phyloP scores from a whole-genome alignment of 441 rosid genomes.

The Kokia cookei region DNA sequence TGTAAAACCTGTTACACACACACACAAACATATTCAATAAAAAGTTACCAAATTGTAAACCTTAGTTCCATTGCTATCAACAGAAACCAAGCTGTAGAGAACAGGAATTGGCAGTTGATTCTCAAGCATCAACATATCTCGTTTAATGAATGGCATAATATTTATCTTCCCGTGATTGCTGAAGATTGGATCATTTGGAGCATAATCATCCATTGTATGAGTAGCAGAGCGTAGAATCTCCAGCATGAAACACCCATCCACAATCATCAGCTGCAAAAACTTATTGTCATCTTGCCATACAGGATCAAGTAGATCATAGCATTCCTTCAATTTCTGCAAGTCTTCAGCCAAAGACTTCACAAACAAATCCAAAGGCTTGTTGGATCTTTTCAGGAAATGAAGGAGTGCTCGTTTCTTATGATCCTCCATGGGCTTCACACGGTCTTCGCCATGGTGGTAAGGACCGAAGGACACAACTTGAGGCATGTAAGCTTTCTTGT shows the following conservation, averaged over 20 bases:
- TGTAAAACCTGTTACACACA: neutral
- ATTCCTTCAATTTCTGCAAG: slow-evolving; percentile 15
- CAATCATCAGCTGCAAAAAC: slow-evolving; percentile 36
- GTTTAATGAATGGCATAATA: slow-evolving; percentile 25
- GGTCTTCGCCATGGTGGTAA: slow-evolving; percentile 24
- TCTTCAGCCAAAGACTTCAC: slow-evolving; percentile 15
- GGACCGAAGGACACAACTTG: slow-evolving; percentile 45
- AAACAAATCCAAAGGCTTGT: slow-evolving; percentile 13
- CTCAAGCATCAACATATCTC: slow-evolving; percentile 45
- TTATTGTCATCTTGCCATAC: slow-evolving; percentile 5
- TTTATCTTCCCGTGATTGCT: slow-evolving; percentile 35
- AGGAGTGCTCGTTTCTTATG: slow-evolving; percentile 40
- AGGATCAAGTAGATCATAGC: slow-evolving; percentile 24
- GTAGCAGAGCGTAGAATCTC: slow-evolving; percentile 24
- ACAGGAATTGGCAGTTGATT: slow-evolving; percentile 42
- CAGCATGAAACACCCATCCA: slow-evolving; percentile 51
- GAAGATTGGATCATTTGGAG: slow-evolving; percentile 34
- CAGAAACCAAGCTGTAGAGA: slow-evolving; percentile 17
- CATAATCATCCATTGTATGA: slow-evolving; percentile 16
- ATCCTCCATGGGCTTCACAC: slow-evolving; percentile 40
- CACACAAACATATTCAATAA: neutral
- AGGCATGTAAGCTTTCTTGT: slow-evolving; percentile 28
- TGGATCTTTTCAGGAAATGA: slow-evolving; percentile 25
- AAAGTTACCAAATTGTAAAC: neutral
- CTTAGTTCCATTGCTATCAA: slow-evolving; percentile 19